Base-by-base conservation (phyloP, 257 asterid species). In the Phtheirospermum japonicum region DNA sequence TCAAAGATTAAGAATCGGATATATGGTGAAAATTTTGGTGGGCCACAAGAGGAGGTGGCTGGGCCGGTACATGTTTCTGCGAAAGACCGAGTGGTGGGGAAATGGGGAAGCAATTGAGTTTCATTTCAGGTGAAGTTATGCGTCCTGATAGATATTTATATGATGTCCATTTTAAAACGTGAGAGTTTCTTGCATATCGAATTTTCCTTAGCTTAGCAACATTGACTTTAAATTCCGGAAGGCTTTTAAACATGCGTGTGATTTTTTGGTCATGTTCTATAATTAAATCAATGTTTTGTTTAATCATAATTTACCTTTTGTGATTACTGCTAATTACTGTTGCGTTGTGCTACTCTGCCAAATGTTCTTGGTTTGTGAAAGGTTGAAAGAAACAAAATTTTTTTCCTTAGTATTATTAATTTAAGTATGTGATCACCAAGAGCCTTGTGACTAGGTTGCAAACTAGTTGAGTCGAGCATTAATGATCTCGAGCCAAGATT, bases 41-140 rank as follows among this genome's bases (percentile, higher is more conserved):
- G 67, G 19, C 69, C 85, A n/a, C 84, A 65, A 33, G 80, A 74
- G 68, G 78, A 80, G 68, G 83, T 73, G 67, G 65, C 81, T 30
- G 74, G 68, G 0, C 61, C 61, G 12, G 61, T 23, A 52, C 7
- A 23, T 20, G 76, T 67, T 76, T 90, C 97, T 45, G 95, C 95
- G 4, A 81, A 83, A 75, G 95, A 88, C 10, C 80, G 76, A 33
- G 96, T 84, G 3, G 70, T 80, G 59, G 80, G 89, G 57, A 91
- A 91, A 82, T 91, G 98, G 96, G 86, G 95, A 66, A 73, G 90
- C 82, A 76, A 66, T 69, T 88, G 78, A 65, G 74, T 45, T 11
- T 50, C 0, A 18, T 16, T 70, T 60, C 59, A 49, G 75, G 70
- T 60, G 59, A 71, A n/a, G 9, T 46, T 46, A 17, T 46, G 18